These are phyloP conservation scores for Fusarium tupiense DNA, from an alignment of 2,329 filamentous ascomycete genomes.

Conservation along the genomic window DNA sequence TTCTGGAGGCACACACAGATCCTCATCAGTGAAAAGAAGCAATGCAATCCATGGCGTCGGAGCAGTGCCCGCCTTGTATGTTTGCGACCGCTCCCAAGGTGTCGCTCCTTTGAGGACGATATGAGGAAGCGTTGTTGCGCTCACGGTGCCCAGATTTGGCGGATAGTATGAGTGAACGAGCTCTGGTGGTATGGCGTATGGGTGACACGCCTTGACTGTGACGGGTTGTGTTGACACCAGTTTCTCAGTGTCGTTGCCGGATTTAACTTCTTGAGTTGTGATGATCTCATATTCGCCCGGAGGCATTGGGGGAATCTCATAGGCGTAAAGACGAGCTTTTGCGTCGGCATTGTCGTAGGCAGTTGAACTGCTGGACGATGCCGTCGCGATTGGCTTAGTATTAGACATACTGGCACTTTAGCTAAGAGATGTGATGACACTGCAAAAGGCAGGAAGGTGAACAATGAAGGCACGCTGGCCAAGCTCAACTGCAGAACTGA, in stretches of 20 bases:
- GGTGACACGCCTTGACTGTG: background rate
- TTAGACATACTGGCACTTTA: background rate
- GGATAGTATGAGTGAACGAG: background rate
- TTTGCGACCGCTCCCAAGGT: background rate
- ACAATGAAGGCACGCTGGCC: background rate
- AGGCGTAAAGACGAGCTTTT: background rate
- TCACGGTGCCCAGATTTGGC: background rate
- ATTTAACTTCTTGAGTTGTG: background rate
- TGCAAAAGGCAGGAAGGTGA: rapidly evolving
- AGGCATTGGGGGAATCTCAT: background rate
- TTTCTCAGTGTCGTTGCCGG: background rate
- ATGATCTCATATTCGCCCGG: background rate
- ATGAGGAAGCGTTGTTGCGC: background rate
- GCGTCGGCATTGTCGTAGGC: background rate
- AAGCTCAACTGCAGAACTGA: background rate
- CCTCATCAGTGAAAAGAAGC: background rate
- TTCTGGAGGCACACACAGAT: background rate
- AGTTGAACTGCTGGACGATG: background rate
- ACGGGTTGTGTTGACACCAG: background rate
- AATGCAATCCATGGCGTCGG: background rate
- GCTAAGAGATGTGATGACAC: rapidly evolving
- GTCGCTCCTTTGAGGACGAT: background rate
- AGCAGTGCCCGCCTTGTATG: background rate
- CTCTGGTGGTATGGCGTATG: background rate
- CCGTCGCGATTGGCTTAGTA: background rate